These are phyloP conservation scores for Lyophyllum decastes DNA, from an alignment of 768 basidiomycete species.

Conservation along the genomic window DNA sequence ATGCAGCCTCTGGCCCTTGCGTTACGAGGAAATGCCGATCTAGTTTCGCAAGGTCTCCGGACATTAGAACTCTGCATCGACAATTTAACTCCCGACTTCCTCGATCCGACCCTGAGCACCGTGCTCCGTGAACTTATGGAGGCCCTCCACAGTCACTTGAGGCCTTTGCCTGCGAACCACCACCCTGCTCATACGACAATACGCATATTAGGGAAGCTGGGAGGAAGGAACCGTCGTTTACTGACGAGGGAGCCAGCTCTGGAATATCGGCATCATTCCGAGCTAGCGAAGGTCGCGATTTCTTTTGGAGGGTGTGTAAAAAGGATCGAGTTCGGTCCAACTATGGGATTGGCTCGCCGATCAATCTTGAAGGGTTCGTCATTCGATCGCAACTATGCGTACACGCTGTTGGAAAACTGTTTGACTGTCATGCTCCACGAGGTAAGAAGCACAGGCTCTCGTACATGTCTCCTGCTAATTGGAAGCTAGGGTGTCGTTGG, in stretches of 20 bases:
- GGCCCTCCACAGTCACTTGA: conserved; percentile 87
- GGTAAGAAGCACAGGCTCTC: conserved; percentile 41
- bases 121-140: conserved; percentile 94
- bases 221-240: conserved; percentile 89
- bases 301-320: conserved; percentile 72
- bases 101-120: conserved; percentile 92
- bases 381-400: conserved; percentile 59
- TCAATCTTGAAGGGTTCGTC: conserved; percentile 54
- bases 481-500: conserved; percentile 61
- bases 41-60: conserved; percentile 92
- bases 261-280: conserved; percentile 67
- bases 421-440: conserved; percentile 74
- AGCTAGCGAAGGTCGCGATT: conserved; percentile 69
- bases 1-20: conserved; percentile 97
- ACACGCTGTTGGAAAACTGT: conserved; percentile 69
- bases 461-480: conserved; percentile 2
- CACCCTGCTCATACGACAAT: conserved; percentile 93
- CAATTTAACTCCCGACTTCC: conserved; percentile 96
- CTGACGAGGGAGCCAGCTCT: conserved; percentile 79
- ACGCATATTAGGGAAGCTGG: conserved; percentile 94
- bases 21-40: conserved; percentile 81
- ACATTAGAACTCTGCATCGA: conserved; percentile 99
- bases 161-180: conserved; percentile 86
- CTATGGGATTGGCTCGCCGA: conserved; percentile 64
- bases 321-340: conserved; percentile 65